phyloP scores from a whole-genome alignment of 768 basidiomycete genomes.

The Boletus vinaceobasis region DNA sequence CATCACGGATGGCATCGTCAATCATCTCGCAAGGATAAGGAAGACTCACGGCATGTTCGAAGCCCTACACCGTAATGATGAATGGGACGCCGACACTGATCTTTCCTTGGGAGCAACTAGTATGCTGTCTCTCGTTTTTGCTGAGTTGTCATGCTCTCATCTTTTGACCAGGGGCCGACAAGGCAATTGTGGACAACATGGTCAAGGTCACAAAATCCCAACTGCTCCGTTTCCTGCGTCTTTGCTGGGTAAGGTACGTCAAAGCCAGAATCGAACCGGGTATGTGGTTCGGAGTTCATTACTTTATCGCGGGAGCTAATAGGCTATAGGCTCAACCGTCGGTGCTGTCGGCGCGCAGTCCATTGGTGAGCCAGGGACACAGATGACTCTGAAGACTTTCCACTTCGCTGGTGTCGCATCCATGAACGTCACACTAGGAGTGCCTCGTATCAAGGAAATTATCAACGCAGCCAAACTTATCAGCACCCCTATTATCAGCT shows the following conservation, averaged over 20 bases:
- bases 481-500: constrained; percentile 97
- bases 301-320: neutral
- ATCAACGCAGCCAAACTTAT: constrained; percentile 98
- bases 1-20: constrained; percentile 62
- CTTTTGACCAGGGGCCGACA: constrained; percentile 51
- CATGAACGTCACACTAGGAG: constrained; percentile 99
- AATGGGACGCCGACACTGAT: constrained; percentile 78
- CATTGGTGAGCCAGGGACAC: constrained; percentile 98
- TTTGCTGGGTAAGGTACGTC: constrained; percentile 89
- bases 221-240: constrained; percentile 72
- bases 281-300: constrained; percentile 23
- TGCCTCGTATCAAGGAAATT: constrained; percentile 99
- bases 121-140: constrained; percentile 32
- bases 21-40: constrained; percentile 63
- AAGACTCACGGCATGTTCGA: constrained; percentile 78
- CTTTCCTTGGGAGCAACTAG: constrained; percentile 72
- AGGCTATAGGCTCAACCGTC: constrained; percentile 79
- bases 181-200: constrained; percentile 81
- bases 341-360: constrained; percentile 99
- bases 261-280: constrained; percentile 97
- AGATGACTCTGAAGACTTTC: constrained; percentile 99
- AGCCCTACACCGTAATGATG: constrained; percentile 66
- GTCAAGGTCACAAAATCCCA: constrained; percentile 85
- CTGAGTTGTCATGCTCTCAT: neutral
- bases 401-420: constrained; percentile 99